phyloP scores from a whole-genome alignment of 169 alveolate species.

The Plasmodium knowlesi region DNA sequence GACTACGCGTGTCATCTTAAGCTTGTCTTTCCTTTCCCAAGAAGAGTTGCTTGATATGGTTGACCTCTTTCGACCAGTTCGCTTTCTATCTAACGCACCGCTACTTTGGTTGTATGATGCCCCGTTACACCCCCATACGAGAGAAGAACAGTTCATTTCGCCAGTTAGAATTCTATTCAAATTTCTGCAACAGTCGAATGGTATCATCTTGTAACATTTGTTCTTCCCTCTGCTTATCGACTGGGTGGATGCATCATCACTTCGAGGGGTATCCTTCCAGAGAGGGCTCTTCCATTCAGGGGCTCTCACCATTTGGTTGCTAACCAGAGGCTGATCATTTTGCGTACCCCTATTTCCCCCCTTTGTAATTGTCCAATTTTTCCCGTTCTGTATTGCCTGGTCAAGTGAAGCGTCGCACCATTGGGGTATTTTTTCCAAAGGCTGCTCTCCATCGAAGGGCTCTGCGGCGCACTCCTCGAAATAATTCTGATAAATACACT shows the following conservation, averaged over 20 bases:
- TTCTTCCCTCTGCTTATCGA: background rate
- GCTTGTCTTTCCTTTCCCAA: constrained; percentile 1
- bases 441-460: background rate
- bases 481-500: constrained; percentile 9
- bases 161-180: constrained; percentile 9
- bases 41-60: constrained; percentile 1
- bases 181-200: constrained; percentile 18
- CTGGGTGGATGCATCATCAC: background rate
- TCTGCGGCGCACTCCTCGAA: constrained; percentile 1
- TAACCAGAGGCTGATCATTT: background rate
- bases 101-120: background rate
- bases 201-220: background rate
- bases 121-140: background rate
- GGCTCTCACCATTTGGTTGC: background rate
- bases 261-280: background rate
- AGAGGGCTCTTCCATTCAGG: background rate
- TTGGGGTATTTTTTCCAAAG: background rate
- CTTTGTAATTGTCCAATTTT: background rate
- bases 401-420: background rate
- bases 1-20: background rate
- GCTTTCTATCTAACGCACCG: background rate
- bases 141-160: constrained; percentile 9
- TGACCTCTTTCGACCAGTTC: constrained; percentile 2
- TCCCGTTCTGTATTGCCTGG: background rate
- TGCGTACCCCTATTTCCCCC: background rate